phyloP scores from a whole-genome alignment of 140 eudicot genomes.

The Oenanthe javanica region DNA sequence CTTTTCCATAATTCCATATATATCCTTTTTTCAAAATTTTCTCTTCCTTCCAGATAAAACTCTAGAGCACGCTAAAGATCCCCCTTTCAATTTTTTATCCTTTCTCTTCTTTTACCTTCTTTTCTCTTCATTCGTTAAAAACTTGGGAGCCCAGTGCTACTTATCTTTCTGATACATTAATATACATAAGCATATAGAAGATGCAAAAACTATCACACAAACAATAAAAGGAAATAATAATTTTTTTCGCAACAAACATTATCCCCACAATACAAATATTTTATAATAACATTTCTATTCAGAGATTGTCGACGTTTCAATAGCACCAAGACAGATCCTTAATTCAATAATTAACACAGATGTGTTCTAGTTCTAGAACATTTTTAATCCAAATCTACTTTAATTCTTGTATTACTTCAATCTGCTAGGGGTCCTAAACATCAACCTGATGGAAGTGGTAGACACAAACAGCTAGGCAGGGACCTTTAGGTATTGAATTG shows the following conservation, averaged over 20 bases:
- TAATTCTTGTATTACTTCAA: not conserved
- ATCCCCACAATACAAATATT: not conserved
- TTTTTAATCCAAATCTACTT: not conserved
- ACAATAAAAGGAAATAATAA: too few relatives aligned
- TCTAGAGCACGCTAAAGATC: too few relatives aligned
- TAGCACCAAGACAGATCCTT: not conserved
- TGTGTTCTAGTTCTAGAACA: not conserved
- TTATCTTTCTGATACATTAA: not conserved
- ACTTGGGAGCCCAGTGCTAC: not conserved
- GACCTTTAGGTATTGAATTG: not conserved
- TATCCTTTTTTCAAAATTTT: too few relatives aligned
- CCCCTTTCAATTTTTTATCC: too few relatives aligned
- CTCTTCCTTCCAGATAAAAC: too few relatives aligned
- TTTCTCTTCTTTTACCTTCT: too few relatives aligned
- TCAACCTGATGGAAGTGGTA: not conserved
- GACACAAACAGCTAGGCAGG: not conserved
- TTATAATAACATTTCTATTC: not conserved
- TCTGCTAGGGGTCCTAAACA: not conserved
- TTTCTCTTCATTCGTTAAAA: too few relatives aligned
- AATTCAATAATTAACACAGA: not conserved
- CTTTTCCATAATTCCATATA: too few relatives aligned
- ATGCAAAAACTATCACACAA: not conserved
- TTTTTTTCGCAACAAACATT: not conserved
- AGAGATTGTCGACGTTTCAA: not conserved
- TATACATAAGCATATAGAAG: not conserved